Evolutionary conservation across 129 eudicot species (phyloP).

Genomic region (Flaveria linearis): DNA sequence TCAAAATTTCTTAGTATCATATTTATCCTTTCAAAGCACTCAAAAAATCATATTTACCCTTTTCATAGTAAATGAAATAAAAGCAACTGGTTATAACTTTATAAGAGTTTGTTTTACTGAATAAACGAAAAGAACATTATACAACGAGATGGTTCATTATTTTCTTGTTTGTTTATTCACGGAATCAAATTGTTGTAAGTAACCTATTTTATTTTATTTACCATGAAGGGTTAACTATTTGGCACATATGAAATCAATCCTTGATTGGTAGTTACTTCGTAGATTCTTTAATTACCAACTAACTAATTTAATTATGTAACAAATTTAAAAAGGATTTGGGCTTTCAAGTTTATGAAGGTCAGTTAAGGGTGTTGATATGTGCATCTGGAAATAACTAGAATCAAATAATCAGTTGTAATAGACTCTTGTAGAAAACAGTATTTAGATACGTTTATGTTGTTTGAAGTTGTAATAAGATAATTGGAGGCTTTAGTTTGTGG

Average conservation of each 20-base stretch:
- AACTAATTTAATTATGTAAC: neutral
- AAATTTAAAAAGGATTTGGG: neutral
- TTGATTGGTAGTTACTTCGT: neutral
- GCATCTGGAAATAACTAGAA: neutral
- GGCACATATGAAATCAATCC: neutral
- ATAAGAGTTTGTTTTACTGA: neutral
- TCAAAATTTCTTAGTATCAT: neutral
- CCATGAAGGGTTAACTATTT: neutral
- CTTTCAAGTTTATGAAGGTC: neutral
- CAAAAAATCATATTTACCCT: neutral
- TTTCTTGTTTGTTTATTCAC: neutral
- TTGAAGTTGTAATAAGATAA: conserved; percentile 4
- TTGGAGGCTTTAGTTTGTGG: neutral
- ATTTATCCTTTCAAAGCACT: conserved; percentile 2
- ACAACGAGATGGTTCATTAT: neutral
- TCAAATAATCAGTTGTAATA: neutral
- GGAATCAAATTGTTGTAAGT: neutral
- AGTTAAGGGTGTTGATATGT: neutral
- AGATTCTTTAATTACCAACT: neutral
- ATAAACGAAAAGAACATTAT: neutral
- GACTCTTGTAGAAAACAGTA: neutral
- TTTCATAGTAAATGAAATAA: neutral
- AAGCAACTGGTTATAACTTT: neutral
- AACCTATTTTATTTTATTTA: neutral
- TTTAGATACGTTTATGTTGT: neutral